phyloP scores from a whole-genome alignment of 495 filamentous ascomycete genomes.

The Entonaema liquescens region DNA sequence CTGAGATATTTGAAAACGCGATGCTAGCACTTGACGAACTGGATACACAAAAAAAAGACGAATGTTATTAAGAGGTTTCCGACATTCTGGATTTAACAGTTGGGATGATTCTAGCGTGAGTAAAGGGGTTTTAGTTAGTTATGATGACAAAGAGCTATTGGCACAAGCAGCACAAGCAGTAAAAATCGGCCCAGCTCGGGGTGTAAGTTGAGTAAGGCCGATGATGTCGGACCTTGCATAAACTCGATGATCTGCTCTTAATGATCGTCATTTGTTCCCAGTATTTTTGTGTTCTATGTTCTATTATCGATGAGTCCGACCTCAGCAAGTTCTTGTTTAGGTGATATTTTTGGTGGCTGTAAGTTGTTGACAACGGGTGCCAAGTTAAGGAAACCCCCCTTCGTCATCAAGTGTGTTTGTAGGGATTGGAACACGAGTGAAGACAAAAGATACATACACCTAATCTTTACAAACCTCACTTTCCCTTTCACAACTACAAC shows the following conservation, averaged over 20 bases:
- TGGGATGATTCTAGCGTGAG: conserved; percentile 15
- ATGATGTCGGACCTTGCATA: conserved; percentile 33
- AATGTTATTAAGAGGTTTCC: conserved; percentile 1
- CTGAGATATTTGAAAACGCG: conserved; percentile 20
- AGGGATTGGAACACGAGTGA: neutral
- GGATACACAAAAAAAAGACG: neutral
- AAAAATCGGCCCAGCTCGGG: conserved; percentile 18
- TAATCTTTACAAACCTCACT: neutral
- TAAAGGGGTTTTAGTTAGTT: conserved; percentile 7
- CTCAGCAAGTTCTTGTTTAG: conserved; percentile 1
- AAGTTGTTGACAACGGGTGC: conserved; percentile 2
- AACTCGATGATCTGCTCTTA: conserved; percentile 29
- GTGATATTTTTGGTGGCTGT: conserved; percentile 11
- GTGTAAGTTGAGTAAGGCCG: conserved; percentile 4
- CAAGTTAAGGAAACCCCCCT: no score
- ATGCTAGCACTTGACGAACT: neutral
- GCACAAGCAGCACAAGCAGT: neutral
- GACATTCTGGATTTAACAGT: neutral
- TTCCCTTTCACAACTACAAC: neutral
- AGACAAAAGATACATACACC: neutral
- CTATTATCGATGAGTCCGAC: conserved; percentile 13
- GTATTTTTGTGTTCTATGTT: conserved; percentile 12
- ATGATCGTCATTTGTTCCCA: conserved; percentile 27
- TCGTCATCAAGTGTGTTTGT: neutral
- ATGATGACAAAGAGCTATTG: conserved; percentile 5